Evolutionary conservation across 2,329 filamentous ascomycete genomes (phyloP), one percentile per base, ranked within the genome.

Genomic region (Fusarium duplospermum): DNA sequence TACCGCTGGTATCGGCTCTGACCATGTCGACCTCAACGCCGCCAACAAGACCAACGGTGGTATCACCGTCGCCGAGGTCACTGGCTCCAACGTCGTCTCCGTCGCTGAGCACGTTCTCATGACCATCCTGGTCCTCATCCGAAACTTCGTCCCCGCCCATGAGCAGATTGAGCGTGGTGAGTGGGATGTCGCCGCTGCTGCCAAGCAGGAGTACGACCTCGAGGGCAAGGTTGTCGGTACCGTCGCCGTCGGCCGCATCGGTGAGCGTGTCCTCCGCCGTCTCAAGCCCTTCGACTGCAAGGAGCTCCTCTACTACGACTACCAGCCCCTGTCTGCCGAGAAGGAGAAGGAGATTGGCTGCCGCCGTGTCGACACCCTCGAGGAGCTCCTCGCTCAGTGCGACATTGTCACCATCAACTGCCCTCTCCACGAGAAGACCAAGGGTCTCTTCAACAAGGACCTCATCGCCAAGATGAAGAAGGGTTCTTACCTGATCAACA

Each of bases 331-430:
- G 76, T 89, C 87, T 70, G 82, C 94, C 70, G 95, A 98, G 88
- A 89, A 91, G 80, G 95, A 98, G 91, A 91, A 93, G 86, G 96
- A 98, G 89, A 98, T 98, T 86, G 96, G 96, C 84, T 95, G 93
- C 90, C 91, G 94, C 81, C 92, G 96, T 72, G 95, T 98, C 70
- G 93, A 96, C 58, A 90, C 84, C 81, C 92, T 99, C 81, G 95
- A 98, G 89, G 96, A 98, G 85, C 93, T 99, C 91, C 86, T 99
- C 73, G 89, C 90, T 45, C 94, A 97, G 89, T 98, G 96, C 84
- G 96, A 98, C 79, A 90, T 98, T 72, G 96, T 99, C 85, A 99
- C 96, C 82, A 98, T 99, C 89, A 99, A 99, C 92, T 98, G 95
- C 90, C 96, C 96, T 63, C 91, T 99, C 75, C 96, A 99, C 89